Evolutionary conservation across 495 filamentous ascomycete species (phyloP), one percentile per base, ranked within the genome.

Genomic region (Neurospora tetraspora): DNA sequence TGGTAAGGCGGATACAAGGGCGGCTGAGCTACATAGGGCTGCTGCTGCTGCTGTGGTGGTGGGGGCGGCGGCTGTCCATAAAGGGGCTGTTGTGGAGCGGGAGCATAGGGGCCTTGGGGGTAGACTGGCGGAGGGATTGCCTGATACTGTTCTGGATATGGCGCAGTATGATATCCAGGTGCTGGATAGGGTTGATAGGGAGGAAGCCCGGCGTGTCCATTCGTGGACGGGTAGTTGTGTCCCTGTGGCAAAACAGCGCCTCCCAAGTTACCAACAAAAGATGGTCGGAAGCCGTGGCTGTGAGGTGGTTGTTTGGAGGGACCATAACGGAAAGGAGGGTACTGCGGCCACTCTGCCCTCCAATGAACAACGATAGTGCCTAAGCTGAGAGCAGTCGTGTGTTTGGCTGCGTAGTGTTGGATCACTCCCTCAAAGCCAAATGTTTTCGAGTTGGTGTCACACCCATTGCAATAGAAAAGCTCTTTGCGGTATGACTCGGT

Each of bases 361-460:
- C 92, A 95, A 78, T 90, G 85, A 5, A 94, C 90, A 31, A 92
- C 87, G 36, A 90, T 82, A 76, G 85, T 92, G 37, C 90, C 92
- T 20, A 85, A 77, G 76, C 91, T 93, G 34, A 93, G 86, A 39
- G 83, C 78, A 43, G 75, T 89, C 59, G 91, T 93, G 74, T 95
- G 92, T 79, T 94, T 95, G 18, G 91, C 91, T 20, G 90, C 90
- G 78, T 89, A 94, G 79, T 95, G 92, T 73, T 94, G 91, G 53
- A 94, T 88, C 3, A 93, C 88, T 9, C 89, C 89, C 79, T 94
- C 91, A 75, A 95, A 91, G 4, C 88, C 89, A 75, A 91, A 94
- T 23, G 85, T 85, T 75, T 90, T 91, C 73, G 79, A 79, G 73
- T 86, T 88, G 27, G 82, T 82, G 61, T 89, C 88, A 75, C 91